Evolutionary conservation across 345 rosid genomes (phyloP), one percentile per base, ranked within the genome.

Genomic region (Ricinus communis): DNA sequence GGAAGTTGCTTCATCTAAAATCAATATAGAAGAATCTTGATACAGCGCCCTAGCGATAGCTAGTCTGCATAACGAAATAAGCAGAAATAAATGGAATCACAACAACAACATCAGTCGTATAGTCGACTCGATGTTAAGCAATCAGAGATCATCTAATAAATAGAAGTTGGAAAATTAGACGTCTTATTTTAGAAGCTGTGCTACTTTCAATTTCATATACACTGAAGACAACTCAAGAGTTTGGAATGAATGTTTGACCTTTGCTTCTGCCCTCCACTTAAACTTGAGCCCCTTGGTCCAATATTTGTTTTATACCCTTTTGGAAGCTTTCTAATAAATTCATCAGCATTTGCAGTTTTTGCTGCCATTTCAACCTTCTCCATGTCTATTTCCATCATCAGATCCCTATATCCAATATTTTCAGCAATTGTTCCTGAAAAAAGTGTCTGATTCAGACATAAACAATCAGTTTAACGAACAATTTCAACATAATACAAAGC

Each of bases 1-100:
- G 70, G 97, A 95, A 59, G 99, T 95, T 73, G 99, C 99, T 85
- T 95, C 99, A 78, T 95, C 99, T 83, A 95, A 85, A 65, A 95
- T 86, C 82, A 95, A 75, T 75, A 95, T 81, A 19, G 93, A 83
- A 27, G 93, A 84, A 61, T 87, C 83, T 78, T 90, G 95, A 72
- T 95, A 90, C 22, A 95, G 82, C 51, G 97, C 97, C 80, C 99
- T 87, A 52, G 97, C 97, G 36, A 95, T 95, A 62, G 97, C 97
- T 74, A 95, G 74, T 79, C 97, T 94, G 85, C 82, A 76, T 69
- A 78, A 46, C 70, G 22, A 55, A 62, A 40, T 33, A 71, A 27
- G 11, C 45, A 30, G 9, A 40, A 64, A 31, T 21, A 45, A 0
- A 2, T 22, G 56, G 57, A 51, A 25, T 14, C 33, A 1, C 18